Base-by-base conservation (phyloP, 1,284 basidiomycete genomes). In the Butyriboletus appendiculatus region DNA sequence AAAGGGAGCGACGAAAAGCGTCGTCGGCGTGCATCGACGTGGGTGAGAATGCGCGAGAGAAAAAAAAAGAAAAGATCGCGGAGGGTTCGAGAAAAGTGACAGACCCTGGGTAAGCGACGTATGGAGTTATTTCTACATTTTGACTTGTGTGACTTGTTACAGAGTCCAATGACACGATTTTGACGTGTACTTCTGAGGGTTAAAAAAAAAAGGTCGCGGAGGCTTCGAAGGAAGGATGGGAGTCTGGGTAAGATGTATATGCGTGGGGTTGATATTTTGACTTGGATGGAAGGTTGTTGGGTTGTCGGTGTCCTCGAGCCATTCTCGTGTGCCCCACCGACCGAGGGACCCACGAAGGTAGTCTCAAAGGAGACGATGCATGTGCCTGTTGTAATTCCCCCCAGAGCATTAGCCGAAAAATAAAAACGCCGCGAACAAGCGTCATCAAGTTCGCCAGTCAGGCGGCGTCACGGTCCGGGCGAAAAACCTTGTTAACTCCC, bases 401-500 rank as follows among this genome's bases (percentile, higher is more conserved):
- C 22, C 15, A n/a, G 43, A n/a, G 35, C 32, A 18, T 32, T 45
- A 59, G 34, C 50, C 56, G 56, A 46, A 9, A 11, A 11, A 32
- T 32, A 43, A 24, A 58, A 28, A 15, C 22, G 4, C 46, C 46
- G 35, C 26, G 37, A 37, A 15, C 34, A 26, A 41, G 10, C 28
- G 11, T 12, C 22, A 46, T 28, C 32, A 14, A 32, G 32, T 5
- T 32, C 11, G 32, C 32, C 12, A 5, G 6, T 12, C 32, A 12
- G 32, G 11, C 32, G 32, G 32, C 5, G 12, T 32, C 12, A 32
- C 32, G 12, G 28, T 14, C 38, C 18, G 34, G 24, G n/a, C 37
- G 11, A 18, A 45, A 38, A 51, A 48, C 18, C 35, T 12, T 42
- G 45, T 44, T 61, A 61, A 59, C 45, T 34, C 59, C 48, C 7